These are phyloP conservation scores for Betula pendula DNA, from an alignment of 306 rosid genomes.

Conservation along the genomic window DNA sequence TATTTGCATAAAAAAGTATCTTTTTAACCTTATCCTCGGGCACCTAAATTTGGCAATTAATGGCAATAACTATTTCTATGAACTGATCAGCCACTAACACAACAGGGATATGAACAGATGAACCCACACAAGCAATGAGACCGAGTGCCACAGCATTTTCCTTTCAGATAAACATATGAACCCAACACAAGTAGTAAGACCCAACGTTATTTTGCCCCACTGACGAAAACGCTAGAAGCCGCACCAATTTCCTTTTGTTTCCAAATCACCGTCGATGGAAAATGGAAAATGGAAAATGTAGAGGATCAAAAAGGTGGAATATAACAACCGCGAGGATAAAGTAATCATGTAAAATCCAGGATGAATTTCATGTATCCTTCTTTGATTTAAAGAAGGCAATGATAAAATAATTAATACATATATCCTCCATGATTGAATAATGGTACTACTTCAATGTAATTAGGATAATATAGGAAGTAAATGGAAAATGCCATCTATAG, in stretches of 20 bases:
- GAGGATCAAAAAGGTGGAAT: not conserved
- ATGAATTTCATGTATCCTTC: conserved; percentile 45
- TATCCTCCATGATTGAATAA: conserved; percentile 56
- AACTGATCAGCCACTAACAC: no score
- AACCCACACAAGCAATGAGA: not conserved
- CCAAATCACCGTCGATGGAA: not conserved
- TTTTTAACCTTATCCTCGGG: no score
- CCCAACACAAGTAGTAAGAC: not conserved
- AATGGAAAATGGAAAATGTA: not conserved
- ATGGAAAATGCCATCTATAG: conserved; percentile 48
- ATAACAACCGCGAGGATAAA: conserved; percentile 12
- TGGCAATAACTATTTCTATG: no score
- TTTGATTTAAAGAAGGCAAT: conserved; percentile 51
- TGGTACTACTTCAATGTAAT: conserved; percentile 43
- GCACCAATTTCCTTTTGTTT: not conserved
- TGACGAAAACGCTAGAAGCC: not conserved
- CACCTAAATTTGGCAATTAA: no score
- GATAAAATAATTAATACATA: conserved; percentile 40
- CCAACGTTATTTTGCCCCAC: no score
- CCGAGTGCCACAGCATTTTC: no score
- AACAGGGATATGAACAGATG: not conserved
- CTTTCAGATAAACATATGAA: not conserved
- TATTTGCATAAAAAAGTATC: not conserved
- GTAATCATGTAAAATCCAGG: conserved; percentile 29
- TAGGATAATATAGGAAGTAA: conserved; percentile 41